Evolutionary conservation across 805 yeast species (phyloP), one percentile per base, ranked within the genome.

Genomic region (Jamesozyma spencerorum): DNA sequence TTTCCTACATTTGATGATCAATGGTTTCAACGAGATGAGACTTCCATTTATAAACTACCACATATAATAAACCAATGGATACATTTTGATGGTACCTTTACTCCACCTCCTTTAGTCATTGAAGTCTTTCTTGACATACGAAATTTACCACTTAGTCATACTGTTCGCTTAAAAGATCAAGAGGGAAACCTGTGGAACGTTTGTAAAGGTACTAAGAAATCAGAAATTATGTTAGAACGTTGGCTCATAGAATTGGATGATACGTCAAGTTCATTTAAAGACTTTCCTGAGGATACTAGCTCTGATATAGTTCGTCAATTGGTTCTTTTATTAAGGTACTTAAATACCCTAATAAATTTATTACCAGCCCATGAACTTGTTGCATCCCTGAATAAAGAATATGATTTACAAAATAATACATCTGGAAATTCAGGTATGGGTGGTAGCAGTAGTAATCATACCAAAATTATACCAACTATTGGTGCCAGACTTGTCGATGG

Each of bases 181-280:
- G 68, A 69, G 6, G 73, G 70, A 18, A 68, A 68, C 46, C 53
- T 70, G 12, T 78, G 81, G 73, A 65, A 72, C 8, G 79, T 79
- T 11, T 67, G 81, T 8, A 75, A 70, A 43, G 81, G 81, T 12
- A 68, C 72, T 2, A 76, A 74, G 52, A 82, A 82, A 52, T 70
- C 76, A 14, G 97, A 90, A 60, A 75, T 92, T n/a, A 96, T 92
- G 2, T 64, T 92, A 42, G 98, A 92, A 55, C 71, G 98, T 44
- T 92, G 98, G 98, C 68, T 86, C 18, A 64, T 92, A 27, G 95
- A 88, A 58, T 74, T 88, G 45, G 88, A 82, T 52, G 62, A 47
- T 30, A 46, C 47, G 13, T 54, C 62, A 2, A 40, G 50, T 17
- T 42, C 56, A 12, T 54, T 74, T 14, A 65, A 63, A 32, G 19